phyloP scores from a whole-genome alignment of 352 stramenopile species.

The Blastocystis hominis region DNA sequence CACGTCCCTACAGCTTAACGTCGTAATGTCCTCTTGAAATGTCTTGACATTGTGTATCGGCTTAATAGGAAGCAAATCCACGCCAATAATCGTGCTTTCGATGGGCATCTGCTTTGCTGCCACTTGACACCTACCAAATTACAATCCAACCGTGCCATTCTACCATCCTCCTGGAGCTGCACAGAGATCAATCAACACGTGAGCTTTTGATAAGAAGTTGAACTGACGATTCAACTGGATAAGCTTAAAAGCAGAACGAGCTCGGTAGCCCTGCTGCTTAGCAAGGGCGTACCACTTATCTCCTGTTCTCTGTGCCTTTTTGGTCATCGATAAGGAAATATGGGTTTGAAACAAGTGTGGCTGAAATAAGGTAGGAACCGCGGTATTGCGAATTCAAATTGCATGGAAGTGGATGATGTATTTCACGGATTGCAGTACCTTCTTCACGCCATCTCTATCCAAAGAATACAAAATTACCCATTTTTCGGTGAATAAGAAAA shows the following conservation, averaged over 20 bases:
- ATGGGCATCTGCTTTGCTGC: constrained; percentile 66
- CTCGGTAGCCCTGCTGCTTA: constrained; percentile 82
- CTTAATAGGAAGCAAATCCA: constrained; percentile 95
- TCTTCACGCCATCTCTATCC: too few species aligned
- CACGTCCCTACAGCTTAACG: constrained; percentile 73
- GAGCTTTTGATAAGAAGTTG: constrained; percentile 85
- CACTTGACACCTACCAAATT: constrained; percentile 64
- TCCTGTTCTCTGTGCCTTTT: constrained; percentile 42
- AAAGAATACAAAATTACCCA: too few species aligned
- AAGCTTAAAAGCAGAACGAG: constrained; percentile 96
- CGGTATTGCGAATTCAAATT: too few species aligned
- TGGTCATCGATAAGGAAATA: not conserved
- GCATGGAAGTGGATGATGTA: too few species aligned
- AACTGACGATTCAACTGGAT: constrained; percentile 99
- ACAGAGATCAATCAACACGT: constrained; percentile 95
- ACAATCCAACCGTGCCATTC: constrained; percentile 78
- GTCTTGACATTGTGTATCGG: constrained; percentile 89
- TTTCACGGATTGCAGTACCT: too few species aligned
- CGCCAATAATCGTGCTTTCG: constrained; percentile 81
- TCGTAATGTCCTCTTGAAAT: constrained; percentile 89
- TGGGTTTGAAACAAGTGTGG: not conserved
- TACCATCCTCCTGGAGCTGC: constrained; percentile 95
- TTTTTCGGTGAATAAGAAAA: too few species aligned
- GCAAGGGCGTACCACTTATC: constrained; percentile 97
- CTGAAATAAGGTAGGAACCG: not conserved